Percentiles rank a stretch among this genome's conserved stretches.
Conservation (phyloP, 75 land plant species). For the Larix kaempferi region DNA sequence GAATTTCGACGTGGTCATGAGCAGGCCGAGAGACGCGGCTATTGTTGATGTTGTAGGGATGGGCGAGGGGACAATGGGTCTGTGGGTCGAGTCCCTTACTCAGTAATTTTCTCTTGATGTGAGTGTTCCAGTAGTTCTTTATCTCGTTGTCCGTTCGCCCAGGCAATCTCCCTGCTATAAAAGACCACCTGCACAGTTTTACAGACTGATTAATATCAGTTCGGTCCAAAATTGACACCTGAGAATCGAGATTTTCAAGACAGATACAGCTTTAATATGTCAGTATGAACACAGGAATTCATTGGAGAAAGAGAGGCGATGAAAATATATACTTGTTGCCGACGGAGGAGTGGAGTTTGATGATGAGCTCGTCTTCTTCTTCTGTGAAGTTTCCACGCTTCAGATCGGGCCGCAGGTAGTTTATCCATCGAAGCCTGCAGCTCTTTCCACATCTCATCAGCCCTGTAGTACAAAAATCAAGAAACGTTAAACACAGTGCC, state of each 20-base stretch:
- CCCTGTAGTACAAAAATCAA: background rate
- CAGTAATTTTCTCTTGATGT: constrained; percentile 13
- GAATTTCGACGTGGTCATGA: background rate
- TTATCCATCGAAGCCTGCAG: constrained; percentile 68
- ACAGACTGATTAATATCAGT: background rate
- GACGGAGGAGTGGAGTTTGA: constrained; percentile 51
- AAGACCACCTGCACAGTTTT: constrained; percentile 9
- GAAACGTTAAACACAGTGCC: too few relatives aligned
- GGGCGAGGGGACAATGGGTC: background rate
- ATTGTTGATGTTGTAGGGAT: background rate
- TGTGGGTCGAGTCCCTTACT: constrained; percentile 11
- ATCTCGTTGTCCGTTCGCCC: constrained; percentile 13
- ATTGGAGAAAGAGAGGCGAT: background rate
- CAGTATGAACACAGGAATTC: background rate
- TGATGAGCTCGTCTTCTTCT: constrained; percentile 67
- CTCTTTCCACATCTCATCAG: constrained; percentile 65
- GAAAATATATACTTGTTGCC: constrained; percentile 50
- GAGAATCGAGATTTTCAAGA: background rate
- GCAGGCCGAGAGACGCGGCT: background rate
- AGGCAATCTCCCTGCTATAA: constrained; percentile 10
- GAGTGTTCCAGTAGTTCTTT: constrained; percentile 15
- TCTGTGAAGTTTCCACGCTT: constrained; percentile 66
- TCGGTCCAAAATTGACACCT: background rate
- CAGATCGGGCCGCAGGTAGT: constrained; percentile 63
- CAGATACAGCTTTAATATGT: background rate